These are phyloP conservation scores for Aspergillus texensis DNA, from an alignment of 2,329 filamentous ascomycete genomes.

Conservation along the genomic window DNA sequence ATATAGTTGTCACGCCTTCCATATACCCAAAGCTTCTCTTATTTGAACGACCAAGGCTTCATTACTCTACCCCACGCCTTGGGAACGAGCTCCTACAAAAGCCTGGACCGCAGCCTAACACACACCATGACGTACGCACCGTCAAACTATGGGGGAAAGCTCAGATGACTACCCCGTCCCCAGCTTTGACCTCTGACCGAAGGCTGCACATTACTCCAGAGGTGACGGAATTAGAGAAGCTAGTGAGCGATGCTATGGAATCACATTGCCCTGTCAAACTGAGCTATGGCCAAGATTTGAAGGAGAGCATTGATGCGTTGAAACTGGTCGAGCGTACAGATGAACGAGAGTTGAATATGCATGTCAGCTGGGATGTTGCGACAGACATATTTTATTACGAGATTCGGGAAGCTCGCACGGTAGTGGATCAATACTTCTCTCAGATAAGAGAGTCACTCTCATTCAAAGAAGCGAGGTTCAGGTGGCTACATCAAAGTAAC, in stretches of 20 bases:
- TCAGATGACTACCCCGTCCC: background rate
- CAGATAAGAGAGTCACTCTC: constrained; percentile 24
- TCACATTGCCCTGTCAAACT: constrained; percentile 32
- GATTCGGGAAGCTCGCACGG: constrained; percentile 24
- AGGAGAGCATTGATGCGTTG: constrained; percentile 41
- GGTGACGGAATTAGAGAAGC: constrained; percentile 27
- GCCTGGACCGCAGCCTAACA: background rate
- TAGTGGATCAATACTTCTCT: constrained; percentile 16
- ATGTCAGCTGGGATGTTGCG: background rate
- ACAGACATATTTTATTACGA: constrained; percentile 9
- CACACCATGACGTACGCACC: background rate
- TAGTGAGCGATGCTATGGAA: constrained; percentile 19
- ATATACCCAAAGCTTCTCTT: background rate
- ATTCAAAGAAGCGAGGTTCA: constrained; percentile 28
- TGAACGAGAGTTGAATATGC: background rate
- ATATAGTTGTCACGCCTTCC: background rate
- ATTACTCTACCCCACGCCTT: constrained; percentile 3
- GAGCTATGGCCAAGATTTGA: constrained; percentile 43
- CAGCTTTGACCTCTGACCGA: background rate
- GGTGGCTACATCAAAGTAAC: constrained; percentile 44
- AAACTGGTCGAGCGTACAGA: constrained; percentile 9
- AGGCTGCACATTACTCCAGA: background rate
- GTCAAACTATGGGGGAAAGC: background rate
- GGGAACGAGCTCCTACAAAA: constrained; percentile 15
- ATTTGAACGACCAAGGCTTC: background rate